Evolutionary conservation across 768 basidiomycete genomes (phyloP), one percentile per base, ranked within the genome.

Genomic region (Lentinula guzmanii): DNA sequence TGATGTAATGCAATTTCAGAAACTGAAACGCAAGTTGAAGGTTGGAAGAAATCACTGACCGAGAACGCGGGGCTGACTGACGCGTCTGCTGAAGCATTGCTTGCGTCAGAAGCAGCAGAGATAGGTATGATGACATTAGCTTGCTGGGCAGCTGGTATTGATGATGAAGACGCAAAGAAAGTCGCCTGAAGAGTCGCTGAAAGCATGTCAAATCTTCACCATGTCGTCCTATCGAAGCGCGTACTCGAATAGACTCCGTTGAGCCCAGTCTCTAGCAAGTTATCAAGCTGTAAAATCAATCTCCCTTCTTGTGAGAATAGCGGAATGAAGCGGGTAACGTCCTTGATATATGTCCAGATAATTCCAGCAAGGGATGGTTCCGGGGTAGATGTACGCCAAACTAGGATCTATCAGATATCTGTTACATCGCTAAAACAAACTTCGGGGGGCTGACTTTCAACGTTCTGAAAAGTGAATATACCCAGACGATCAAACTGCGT

Each of bases 381-480:
- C 0, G 90, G 86, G 18, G 90, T 92, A 0, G 89, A 90, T 21
- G 87, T 90, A 39, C 90, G 79, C 90, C 90, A 90, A 52, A 91
- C 87, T 89, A 37, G n/a, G 21, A 50, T n/a, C 37, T 13, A 13
- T 39, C 37, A 39, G 7, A 8, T 39, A 8, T 8, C 37, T 8
- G 13, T 4, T 37, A 33, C 24, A 16, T 51, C 46, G 7, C 16
- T 46, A 18, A 54, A 8, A 34, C 16, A 11, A 15, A 24, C 15
- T 42, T 11, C 28, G 24, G 16, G 31, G 24, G 2, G 35, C 84
- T 63, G 66, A 89, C 87, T 89, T 71, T 91, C 90, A 5, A 89
- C 87, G 66, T 90, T 85, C 37, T 89, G 84, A 69, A 91, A 86
- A 4, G 87, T 88, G 65, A 93, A 89, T 11, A 85, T 81, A 1